Evolutionary conservation across 2,329 filamentous ascomycete species (phyloP).

Genomic region (Chaetomium olivaceum): DNA sequence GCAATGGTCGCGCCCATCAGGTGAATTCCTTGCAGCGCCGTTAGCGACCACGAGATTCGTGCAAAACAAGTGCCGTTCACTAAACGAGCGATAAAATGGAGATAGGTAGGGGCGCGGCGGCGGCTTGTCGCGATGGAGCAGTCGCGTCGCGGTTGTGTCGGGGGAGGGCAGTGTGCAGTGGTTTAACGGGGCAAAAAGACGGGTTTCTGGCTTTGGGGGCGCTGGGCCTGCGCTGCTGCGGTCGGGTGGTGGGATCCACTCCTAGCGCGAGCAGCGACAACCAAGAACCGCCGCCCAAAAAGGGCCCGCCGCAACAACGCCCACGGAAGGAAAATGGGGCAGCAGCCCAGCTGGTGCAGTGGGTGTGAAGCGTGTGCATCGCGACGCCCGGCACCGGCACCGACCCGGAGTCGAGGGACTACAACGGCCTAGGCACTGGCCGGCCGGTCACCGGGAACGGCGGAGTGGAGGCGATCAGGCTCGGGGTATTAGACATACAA

Average conservation of each 20-base stretch:
- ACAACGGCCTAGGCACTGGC: conserved; percentile 22
- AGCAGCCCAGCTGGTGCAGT: neutral
- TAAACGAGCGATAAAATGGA: conserved; percentile 39
- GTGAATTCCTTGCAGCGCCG: conserved; percentile 35
- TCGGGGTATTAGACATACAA: conserved; percentile 21
- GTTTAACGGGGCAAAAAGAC: conserved; percentile 32
- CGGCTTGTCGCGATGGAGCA: conserved; percentile 48
- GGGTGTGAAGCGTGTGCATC: conserved; percentile 3
- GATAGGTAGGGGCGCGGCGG: conserved; percentile 51
- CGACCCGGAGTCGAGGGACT: conserved; percentile 22
- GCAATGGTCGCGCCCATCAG: conserved; percentile 48
- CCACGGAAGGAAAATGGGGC: conserved; percentile 12
- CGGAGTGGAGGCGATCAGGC: conserved; percentile 31
- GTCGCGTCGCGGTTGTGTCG: conserved; percentile 46
- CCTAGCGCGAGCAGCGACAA: conserved; percentile 24
- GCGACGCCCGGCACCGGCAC: conserved; percentile 23
- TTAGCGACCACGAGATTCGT: conserved; percentile 29
- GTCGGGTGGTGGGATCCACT: conserved; percentile 26
- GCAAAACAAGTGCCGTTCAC: conserved; percentile 43
- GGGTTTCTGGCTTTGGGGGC: conserved; percentile 31
- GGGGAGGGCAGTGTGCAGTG: conserved; percentile 34
- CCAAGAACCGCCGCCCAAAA: neutral
- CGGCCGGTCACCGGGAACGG: conserved; percentile 25
- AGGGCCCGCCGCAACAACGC: conserved; percentile 12
- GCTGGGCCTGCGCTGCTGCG: conserved; percentile 21